Base-by-base conservation (phyloP, 257 asterid genomes). In the Oldenlandia corymbosa region DNA sequence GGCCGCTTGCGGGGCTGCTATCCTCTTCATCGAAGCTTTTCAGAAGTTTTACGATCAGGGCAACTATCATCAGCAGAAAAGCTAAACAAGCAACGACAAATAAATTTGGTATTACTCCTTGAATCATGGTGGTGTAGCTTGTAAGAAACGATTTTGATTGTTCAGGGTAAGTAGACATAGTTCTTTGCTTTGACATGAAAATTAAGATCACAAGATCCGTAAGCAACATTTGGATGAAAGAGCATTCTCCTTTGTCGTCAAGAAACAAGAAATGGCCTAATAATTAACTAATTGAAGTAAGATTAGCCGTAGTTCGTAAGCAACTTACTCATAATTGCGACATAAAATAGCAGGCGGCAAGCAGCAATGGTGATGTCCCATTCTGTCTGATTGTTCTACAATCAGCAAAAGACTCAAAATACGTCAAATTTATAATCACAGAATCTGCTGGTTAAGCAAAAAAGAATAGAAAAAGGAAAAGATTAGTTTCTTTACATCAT, bases 31-130 rank as follows among this genome's bases (percentile, higher is more conserved):
- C 64, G 27, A 69, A 64, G 12, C 53, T 52, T 56, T 76, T 62
- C 65, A 84, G 18, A 11, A 84, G 71, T 69, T 82, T 87, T 23
- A 72, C 20, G 52, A 87, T 59, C 78, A 87, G 71, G 21, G 71
- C 75, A 3, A 68, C 61, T 14, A 82, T 46, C 81, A 76, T 67
- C 69, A 78, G 23, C 42, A 84, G 51, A 62, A 78, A 24, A 18
- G 68, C 94, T 86, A 77, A 24, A 59, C 23, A 36, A 16, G 28
- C 2, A 13, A 39, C 23, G 47, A 41, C 11, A 51, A 21, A 0
- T 12, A n/a, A 31, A 5, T 5, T 5, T 6, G 3, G 5, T 14
- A 24, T 41, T 23, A n/a, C 62, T 63, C 28, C 58, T 11, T 18
- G 20, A 2, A 24, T 30, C 41, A 0, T 2, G 48, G 41, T 27